Evolutionary conservation across 192 early-diverging fungal genomes (phyloP).

Genomic region (Oehlia diaphana): DNA sequence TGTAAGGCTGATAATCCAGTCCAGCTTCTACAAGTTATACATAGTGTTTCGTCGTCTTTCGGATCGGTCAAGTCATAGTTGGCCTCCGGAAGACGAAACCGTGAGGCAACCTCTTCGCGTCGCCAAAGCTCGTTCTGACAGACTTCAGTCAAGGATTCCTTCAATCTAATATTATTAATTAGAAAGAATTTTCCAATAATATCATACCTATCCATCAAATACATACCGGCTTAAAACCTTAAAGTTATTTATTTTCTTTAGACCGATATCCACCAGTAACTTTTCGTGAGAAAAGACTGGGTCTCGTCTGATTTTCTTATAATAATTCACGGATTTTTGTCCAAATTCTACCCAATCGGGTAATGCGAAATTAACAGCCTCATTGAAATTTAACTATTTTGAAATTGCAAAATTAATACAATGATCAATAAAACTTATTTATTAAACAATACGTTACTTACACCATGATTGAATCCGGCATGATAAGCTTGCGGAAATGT

Average conservation of each 20-base stretch:
- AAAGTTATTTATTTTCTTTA: constrained; percentile 33
- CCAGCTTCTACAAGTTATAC: background rate
- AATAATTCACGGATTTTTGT: constrained; percentile 74
- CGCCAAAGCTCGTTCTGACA: background rate
- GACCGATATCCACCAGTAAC: constrained; percentile 66
- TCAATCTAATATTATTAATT: constrained; percentile 26
- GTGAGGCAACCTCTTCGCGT: background rate
- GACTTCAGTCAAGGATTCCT: constrained; percentile 33
- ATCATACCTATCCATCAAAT: background rate
- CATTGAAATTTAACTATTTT: constrained; percentile 83
- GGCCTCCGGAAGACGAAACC: background rate
- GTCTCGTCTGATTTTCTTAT: constrained; percentile 73
- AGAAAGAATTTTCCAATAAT: background rate
- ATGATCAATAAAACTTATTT: background rate
- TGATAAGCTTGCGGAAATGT: constrained; percentile 96
- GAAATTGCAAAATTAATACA: constrained; percentile 24
- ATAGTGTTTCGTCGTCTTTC: background rate
- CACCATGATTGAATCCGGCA: constrained; percentile 96
- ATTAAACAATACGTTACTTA: constrained; percentile 34
- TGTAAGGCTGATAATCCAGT: background rate
- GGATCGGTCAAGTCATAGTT: background rate
- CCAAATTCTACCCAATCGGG: constrained; percentile 89
- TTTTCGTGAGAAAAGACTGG: constrained; percentile 97
- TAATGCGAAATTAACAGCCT: constrained; percentile 97
- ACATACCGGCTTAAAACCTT: constrained; percentile 6